Conservation (phyloP, 495 filamentous ascomycete species). For the Podospora tetraspora region DNA sequence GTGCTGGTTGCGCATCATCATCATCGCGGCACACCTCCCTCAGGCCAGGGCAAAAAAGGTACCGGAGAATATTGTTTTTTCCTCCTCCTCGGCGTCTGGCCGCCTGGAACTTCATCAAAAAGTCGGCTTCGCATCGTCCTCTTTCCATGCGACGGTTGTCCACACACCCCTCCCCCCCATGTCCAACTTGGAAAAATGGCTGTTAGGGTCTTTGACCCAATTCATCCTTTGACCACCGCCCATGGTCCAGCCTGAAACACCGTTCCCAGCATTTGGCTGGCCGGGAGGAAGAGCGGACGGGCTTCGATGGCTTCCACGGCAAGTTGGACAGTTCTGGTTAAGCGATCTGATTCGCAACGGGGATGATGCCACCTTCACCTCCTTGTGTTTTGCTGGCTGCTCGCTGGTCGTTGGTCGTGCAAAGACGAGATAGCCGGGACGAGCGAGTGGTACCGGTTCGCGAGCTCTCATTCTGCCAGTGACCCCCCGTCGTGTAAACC, state of each 20-base stretch:
- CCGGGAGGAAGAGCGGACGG: slow-evolving; percentile 30
- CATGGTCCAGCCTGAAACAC: slow-evolving; percentile 34
- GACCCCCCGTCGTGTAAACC: slow-evolving; percentile 26
- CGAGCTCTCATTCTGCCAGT: slow-evolving; percentile 24
- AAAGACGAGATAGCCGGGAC: background rate
- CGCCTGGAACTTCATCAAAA: background rate
- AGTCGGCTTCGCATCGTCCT: slow-evolving; percentile 14
- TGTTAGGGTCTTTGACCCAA: slow-evolving; percentile 29
- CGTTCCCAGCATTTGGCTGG: slow-evolving; percentile 28
- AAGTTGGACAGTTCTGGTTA: slow-evolving; percentile 23
- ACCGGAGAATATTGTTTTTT: slow-evolving; percentile 11
- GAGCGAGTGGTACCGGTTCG: slow-evolving; percentile 19
- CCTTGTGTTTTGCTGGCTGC: background rate
- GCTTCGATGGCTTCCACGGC: slow-evolving; percentile 29
- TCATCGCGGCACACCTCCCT: background rate
- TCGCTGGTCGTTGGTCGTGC: background rate
- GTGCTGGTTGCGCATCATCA: background rate
- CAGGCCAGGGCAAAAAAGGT: background rate
- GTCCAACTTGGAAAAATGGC: slow-evolving; percentile 36
- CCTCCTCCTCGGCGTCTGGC: background rate
- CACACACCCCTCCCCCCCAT: slow-evolving; percentile 9
- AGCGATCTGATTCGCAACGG: slow-evolving; percentile 31
- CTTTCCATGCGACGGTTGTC: slow-evolving; percentile 10
- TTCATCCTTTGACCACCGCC: slow-evolving; percentile 38
- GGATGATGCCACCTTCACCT: background rate